Evolutionary conservation across 1,139 yeast species (phyloP).

Genomic region (Arxiozyma telluris): DNA sequence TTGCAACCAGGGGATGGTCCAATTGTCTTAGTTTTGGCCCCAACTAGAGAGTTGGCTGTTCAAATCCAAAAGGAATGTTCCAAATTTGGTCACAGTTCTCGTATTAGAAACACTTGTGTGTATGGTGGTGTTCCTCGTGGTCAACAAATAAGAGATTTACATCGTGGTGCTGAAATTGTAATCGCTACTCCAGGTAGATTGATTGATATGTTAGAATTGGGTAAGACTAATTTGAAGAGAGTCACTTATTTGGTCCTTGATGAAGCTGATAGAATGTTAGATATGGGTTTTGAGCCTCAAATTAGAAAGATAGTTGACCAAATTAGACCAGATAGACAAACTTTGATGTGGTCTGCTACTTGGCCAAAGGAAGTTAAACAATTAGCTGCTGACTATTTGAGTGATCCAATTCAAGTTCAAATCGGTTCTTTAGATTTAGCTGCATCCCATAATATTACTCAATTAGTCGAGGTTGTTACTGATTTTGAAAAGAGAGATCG

Average conservation of each 20-base stretch:
- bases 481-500: conserved; percentile 94
- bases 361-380: conserved; percentile 98
- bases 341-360: conserved; percentile 99
- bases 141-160: conserved; percentile 88
- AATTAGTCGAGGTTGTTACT: conserved; percentile 80
- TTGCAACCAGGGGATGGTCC: conserved; percentile 95
- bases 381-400: conserved; percentile 81
- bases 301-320: conserved; percentile 91
- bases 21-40: conserved; percentile 88
- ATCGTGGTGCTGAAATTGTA: conserved; percentile 89
- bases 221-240: conserved; percentile 90
- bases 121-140: conserved; percentile 99
- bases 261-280: conserved; percentile 94
- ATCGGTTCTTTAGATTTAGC: conserved; percentile 92
- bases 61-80: conserved; percentile 95
- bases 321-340: conserved; percentile 95
- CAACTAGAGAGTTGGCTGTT: conserved; percentile 97
- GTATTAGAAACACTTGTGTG: conserved; percentile 94
- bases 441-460: conserved; percentile 94
- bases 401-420: conserved; percentile 92
- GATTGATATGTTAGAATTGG: conserved; percentile 92
- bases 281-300: conserved; percentile 97
- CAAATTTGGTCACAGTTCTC: conserved; percentile 83
- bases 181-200: conserved; percentile 99
- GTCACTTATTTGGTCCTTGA: conserved; percentile 94